Conservation (phyloP, 129 eudicot genomes). For the Escallonia herrerae region DNA sequence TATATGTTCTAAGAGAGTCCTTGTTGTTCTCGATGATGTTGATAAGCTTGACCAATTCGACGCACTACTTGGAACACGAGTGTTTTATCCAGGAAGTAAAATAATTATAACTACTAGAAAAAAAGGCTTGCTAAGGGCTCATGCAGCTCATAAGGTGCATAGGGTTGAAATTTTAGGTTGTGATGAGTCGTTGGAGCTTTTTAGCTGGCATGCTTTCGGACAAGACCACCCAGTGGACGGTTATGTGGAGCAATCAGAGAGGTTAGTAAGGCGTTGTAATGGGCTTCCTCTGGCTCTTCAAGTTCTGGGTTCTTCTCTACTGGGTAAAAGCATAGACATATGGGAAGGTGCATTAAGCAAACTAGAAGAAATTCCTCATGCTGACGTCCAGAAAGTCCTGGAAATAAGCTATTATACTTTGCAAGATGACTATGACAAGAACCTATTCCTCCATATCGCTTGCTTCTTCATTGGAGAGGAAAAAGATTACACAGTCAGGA, state of each 20-base stretch:
- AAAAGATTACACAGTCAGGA: not conserved
- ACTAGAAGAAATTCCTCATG: not conserved
- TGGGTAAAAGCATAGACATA: not conserved
- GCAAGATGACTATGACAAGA: slow-evolving; percentile 3
- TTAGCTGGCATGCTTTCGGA: not conserved
- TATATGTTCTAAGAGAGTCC: too few relatives aligned
- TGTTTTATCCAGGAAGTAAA: too few relatives aligned
- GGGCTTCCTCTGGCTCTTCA: not conserved
- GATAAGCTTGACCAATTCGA: too few relatives aligned
- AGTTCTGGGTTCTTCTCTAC: slow-evolving; percentile 2
- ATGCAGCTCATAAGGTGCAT: not conserved
- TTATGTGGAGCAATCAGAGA: not conserved
- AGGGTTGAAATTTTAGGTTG: not conserved
- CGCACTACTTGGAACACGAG: too few relatives aligned
- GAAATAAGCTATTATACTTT: not conserved
- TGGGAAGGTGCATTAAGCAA: not conserved
- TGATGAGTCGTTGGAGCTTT: not conserved
- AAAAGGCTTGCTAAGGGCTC: not conserved
- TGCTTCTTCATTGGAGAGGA: not conserved
- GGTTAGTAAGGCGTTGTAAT: not conserved
- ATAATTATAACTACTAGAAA: too few relatives aligned
- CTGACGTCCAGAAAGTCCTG: not conserved
- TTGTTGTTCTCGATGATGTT: too few relatives aligned
- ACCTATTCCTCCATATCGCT: not conserved
- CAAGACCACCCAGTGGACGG: not conserved